These are phyloP conservation scores for Plantago major DNA, from an alignment of 257 asterid genomes.

Conservation along the genomic window DNA sequence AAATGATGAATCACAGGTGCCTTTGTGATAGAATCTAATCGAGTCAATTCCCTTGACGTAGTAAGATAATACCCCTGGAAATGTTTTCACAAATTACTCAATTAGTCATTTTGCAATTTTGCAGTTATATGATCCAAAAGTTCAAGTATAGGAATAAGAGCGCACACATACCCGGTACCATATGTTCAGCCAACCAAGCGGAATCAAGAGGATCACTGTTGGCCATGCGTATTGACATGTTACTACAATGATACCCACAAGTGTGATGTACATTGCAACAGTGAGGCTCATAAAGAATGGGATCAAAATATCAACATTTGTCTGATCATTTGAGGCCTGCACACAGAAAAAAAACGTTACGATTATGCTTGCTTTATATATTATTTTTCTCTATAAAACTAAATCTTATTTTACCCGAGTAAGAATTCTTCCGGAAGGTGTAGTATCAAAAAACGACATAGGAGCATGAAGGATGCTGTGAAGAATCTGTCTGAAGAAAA, in stretches of 20 bases:
- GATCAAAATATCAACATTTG: slow-evolving; percentile 71
- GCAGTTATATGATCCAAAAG: not conserved
- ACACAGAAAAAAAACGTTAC: slow-evolving; percentile 12
- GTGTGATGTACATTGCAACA: slow-evolving; percentile 46
- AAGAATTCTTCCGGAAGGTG: slow-evolving; percentile 95
- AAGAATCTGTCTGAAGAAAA: slow-evolving; percentile 79
- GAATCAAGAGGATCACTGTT: slow-evolving; percentile 61
- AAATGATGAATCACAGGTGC: slow-evolving; percentile 96
- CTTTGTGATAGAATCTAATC: slow-evolving; percentile 90
- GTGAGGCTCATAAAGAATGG: slow-evolving; percentile 62
- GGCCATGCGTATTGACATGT: slow-evolving; percentile 99
- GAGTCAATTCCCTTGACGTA: slow-evolving; percentile 88
- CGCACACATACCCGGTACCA: slow-evolving; percentile 73
- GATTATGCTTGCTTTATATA: not conserved
- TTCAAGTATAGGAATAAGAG: slow-evolving; percentile 3
- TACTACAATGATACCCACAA: slow-evolving; percentile 65
- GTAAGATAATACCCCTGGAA: slow-evolving; percentile 81
- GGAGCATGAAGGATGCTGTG: slow-evolving; percentile 86
- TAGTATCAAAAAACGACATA: slow-evolving; percentile 94
- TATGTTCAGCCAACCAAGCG: slow-evolving; percentile 83
- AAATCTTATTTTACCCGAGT: slow-evolving; percentile 59
- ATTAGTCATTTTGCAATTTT: not conserved
- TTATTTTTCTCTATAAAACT: not conserved
- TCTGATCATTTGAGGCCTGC: slow-evolving; percentile 94
- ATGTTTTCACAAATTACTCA: not conserved